phyloP scores from a whole-genome alignment of 2,329 filamentous ascomycete genomes.

The Talaromyces islandicus region DNA sequence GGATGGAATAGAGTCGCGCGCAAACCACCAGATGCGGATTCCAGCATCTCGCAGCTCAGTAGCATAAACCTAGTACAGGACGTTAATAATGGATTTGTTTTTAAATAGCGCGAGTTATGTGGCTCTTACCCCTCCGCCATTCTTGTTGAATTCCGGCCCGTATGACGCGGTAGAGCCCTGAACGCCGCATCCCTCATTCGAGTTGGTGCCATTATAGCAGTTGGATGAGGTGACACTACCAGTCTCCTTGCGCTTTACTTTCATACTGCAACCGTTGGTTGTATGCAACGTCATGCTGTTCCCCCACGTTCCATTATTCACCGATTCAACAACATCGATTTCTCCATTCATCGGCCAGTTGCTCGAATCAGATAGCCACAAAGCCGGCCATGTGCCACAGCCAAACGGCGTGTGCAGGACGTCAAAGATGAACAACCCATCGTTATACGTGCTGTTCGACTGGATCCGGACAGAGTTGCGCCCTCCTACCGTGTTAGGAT shows the following conservation, averaged over 20 bases:
- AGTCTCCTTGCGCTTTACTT: constrained; percentile 49
- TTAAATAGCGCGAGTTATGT: background rate
- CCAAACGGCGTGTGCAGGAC: constrained; percentile 58
- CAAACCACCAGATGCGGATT: constrained; percentile 60
- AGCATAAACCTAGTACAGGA: constrained; percentile 45
- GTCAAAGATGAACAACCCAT: constrained; percentile 64
- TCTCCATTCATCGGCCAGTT: constrained; percentile 62
- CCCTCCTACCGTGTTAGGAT: constrained; percentile 53
- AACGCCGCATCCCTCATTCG: constrained; percentile 56
- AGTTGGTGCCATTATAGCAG: constrained; percentile 48
- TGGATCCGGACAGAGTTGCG: constrained; percentile 59
- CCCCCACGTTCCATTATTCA: constrained; percentile 49
- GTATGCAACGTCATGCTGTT: constrained; percentile 59
- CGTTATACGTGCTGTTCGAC: constrained; percentile 55
- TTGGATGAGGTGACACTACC: constrained; percentile 39
- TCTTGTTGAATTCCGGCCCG: constrained; percentile 48
- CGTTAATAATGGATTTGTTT: background rate
- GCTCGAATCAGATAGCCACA: constrained; percentile 58
- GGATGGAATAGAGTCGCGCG: constrained; percentile 40
- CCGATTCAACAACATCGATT: constrained; percentile 58
- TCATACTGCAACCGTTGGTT: constrained; percentile 47
- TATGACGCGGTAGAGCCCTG: constrained; percentile 39
- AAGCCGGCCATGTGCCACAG: constrained; percentile 59
- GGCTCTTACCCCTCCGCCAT: constrained; percentile 46
- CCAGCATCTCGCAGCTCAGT: constrained; percentile 57